These are phyloP conservation scores for Hymenoscyphus fraxineus DNA, from an alignment of 2,329 filamentous ascomycete species.

Conservation along the genomic window DNA sequence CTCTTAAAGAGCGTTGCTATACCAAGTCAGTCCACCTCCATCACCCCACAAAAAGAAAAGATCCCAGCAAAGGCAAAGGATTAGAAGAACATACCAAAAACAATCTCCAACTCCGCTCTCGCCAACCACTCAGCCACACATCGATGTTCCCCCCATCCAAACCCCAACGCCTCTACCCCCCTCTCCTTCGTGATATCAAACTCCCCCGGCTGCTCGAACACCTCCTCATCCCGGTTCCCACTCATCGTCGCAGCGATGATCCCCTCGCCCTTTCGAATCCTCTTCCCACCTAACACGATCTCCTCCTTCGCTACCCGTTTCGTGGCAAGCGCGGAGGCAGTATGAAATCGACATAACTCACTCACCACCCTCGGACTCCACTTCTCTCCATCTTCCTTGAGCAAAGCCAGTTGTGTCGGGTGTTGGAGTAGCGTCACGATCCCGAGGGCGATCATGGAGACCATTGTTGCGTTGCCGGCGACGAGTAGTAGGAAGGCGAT, in stretches of 20 bases:
- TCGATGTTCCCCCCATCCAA: constrained; percentile 44
- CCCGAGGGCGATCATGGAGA: constrained; percentile 48
- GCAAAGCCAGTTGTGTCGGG: constrained; percentile 40
- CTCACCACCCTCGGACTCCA: constrained; percentile 39
- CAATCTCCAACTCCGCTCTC: constrained; percentile 41
- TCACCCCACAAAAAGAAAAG: not conserved
- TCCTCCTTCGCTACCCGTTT: constrained; percentile 47
- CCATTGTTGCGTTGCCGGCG: constrained; percentile 50
- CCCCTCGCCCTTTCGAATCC: constrained; percentile 40
- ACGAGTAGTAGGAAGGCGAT: constrained; percentile 49
- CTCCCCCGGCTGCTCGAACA: constrained; percentile 40
- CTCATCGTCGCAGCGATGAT: constrained; percentile 47
- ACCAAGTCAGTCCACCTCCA: not conserved
- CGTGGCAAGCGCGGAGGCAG: constrained; percentile 45
- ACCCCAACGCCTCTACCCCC: constrained; percentile 40
- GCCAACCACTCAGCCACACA: constrained; percentile 46
- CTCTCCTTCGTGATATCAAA: constrained; percentile 44
- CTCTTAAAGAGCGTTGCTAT: constrained; percentile 39
- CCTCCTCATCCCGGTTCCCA: constrained; percentile 45
- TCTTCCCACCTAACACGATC: constrained; percentile 41
- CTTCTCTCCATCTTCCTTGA: constrained; percentile 38
- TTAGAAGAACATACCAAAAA: constrained; percentile 39
- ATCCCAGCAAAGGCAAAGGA: not conserved
- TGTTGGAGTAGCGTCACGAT: constrained; percentile 44
- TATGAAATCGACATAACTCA: constrained; percentile 48